These are phyloP conservation scores for Yamadazyma epiphylla DNA, from an alignment of 1,139 yeast species.

Conservation along the genomic window DNA sequence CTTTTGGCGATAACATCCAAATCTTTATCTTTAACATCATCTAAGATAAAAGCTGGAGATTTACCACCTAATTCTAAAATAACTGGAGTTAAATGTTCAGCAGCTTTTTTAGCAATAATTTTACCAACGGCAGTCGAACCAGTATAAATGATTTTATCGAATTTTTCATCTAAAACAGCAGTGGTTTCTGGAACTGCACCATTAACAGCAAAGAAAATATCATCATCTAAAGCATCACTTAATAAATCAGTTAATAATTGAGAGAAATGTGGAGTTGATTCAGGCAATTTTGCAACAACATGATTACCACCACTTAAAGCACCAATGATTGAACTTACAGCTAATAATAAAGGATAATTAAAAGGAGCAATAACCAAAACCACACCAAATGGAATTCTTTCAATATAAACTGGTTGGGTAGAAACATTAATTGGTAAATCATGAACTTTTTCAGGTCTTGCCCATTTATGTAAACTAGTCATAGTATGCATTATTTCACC, in stretches of 20 bases:
- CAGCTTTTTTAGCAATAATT: conserved; percentile 77
- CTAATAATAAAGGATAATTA: conserved; percentile 74
- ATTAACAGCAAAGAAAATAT: conserved; percentile 57
- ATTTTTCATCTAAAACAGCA: conserved; percentile 59
- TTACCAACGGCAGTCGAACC: conserved; percentile 78
- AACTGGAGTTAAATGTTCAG: conserved; percentile 76
- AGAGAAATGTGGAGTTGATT: conserved; percentile 64
- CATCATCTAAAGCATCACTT: conserved; percentile 49
- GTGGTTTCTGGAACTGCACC: conserved; percentile 76
- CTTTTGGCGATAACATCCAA: conserved; percentile 59
- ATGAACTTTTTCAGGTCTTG: conserved; percentile 47
- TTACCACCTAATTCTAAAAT: conserved; percentile 92
- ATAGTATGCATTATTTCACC: conserved; percentile 61
- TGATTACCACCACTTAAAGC: conserved; percentile 89
- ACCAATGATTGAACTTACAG: conserved; percentile 67
- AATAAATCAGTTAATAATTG: conserved; percentile 54
- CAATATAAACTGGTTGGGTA: conserved; percentile 48
- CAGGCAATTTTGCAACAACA: conserved; percentile 79
- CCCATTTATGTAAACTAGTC: conserved; percentile 58
- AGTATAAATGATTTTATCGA: conserved; percentile 83
- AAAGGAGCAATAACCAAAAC: conserved; percentile 79
- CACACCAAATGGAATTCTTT: conserved; percentile 71
- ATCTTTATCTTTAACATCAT: conserved; percentile 41
- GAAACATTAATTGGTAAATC: conserved; percentile 45
- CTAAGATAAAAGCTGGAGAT: conserved; percentile 73